Conservation (phyloP, 495 filamentous ascomycete genomes). For the Podospora tetraspora region DNA sequence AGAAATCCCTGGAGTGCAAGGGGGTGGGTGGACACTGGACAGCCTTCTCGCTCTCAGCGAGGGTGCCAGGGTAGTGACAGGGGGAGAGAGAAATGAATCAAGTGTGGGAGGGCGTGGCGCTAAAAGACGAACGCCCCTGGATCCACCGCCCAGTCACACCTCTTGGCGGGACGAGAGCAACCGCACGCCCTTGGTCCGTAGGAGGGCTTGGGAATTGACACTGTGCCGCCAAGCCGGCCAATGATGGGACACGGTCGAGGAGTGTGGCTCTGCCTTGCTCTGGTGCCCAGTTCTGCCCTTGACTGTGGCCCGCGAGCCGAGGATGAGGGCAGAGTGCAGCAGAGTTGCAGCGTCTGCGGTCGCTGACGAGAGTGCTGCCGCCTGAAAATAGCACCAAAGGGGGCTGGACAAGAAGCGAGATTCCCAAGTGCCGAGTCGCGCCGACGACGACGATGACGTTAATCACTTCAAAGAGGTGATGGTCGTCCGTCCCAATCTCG, state of each 20-base stretch:
- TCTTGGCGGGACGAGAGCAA: conserved; percentile 7
- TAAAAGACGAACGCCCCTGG: conserved; percentile 8
- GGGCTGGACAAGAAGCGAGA: conserved; percentile 7
- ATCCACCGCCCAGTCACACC: conserved; percentile 15
- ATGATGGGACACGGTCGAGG: not conserved
- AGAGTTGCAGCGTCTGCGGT: not conserved
- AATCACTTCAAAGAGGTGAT: not conserved
- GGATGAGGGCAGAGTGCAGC: conserved; percentile 1
- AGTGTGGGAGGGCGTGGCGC: conserved; percentile 15
- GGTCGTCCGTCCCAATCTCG: conserved; percentile 19
- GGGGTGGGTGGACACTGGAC: conserved; percentile 3
- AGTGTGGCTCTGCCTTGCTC: conserved; percentile 1
- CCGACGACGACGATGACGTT: conserved; percentile 3
- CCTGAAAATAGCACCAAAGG: conserved; percentile 13
- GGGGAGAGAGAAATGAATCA: conserved; percentile 7
- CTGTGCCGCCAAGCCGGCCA: conserved; percentile 3
- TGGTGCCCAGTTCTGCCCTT: conserved; percentile 1
- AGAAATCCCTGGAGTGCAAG: conserved; percentile 7
- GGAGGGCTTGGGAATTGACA: conserved; percentile 10
- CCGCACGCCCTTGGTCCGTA: conserved; percentile 11
- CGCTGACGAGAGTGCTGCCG: not conserved
- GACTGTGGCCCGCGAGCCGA: not conserved
- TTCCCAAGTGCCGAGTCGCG: not conserved
- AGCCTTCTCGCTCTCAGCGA: not conserved
- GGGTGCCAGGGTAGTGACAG: not conserved